phyloP scores from a whole-genome alignment of 768 basidiomycete genomes.

The Dioszegia crocea region DNA sequence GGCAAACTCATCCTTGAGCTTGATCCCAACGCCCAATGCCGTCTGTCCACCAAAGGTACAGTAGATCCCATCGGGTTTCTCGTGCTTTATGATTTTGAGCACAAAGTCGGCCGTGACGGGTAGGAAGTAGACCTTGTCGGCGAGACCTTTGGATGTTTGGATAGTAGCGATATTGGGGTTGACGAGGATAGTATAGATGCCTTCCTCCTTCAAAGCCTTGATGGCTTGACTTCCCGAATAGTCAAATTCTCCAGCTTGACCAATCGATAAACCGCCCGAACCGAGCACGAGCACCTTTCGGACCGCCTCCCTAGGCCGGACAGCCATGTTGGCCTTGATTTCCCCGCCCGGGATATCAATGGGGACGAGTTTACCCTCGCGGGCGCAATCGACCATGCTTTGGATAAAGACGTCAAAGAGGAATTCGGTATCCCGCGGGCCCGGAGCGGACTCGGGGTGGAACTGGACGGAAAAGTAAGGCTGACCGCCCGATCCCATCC shows the following conservation, averaged over 20 bases:
- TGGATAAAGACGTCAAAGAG: slow-evolving; percentile 96
- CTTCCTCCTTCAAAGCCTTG: slow-evolving; percentile 97
- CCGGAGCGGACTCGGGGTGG: slow-evolving; percentile 95
- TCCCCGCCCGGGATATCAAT: slow-evolving; percentile 54
- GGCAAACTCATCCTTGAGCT: slow-evolving; percentile 93
- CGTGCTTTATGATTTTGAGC: slow-evolving; percentile 95
- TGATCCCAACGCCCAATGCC: slow-evolving; percentile 91
- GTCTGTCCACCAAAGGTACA: slow-evolving; percentile 99
- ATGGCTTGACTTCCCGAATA: slow-evolving; percentile 99
- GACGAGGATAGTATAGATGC: slow-evolving; percentile 97
- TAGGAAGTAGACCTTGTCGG: slow-evolving; percentile 99
- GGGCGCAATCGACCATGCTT: slow-evolving; percentile 69
- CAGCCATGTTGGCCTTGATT: slow-evolving; percentile 66
- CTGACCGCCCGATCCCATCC: slow-evolving; percentile 55
- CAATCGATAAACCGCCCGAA: slow-evolving; percentile 94
- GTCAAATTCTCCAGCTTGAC: slow-evolving; percentile 98
- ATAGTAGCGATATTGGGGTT: slow-evolving; percentile 99
- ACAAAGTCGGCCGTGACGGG: slow-evolving; percentile 98
- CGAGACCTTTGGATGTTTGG: slow-evolving; percentile 91
- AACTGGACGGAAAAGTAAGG: slow-evolving; percentile 99
- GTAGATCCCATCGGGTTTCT: slow-evolving; percentile 98
- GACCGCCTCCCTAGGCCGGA: slow-evolving; percentile 62
- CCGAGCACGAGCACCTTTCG: slow-evolving; percentile 94
- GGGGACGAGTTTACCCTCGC: slow-evolving; percentile 49
- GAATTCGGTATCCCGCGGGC: slow-evolving; percentile 97